A percentile compares a stretch with the other conserved stretches of the same genome.
phyloP scores from a whole-genome alignment of 1,139 yeast genomes.

The Kluyveromyces sp. region DNA sequence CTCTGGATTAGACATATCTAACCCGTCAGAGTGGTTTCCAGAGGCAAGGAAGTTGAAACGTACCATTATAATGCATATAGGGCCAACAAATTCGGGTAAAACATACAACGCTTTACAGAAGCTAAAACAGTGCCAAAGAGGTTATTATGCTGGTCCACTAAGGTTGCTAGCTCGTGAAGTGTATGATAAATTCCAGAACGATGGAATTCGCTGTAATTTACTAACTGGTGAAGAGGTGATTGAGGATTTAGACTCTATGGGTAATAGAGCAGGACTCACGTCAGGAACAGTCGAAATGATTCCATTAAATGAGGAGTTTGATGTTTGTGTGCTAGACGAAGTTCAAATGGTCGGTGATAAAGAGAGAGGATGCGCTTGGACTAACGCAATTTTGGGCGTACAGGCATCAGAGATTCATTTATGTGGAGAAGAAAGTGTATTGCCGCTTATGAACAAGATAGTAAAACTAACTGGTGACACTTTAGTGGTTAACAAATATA shows the following conservation, averaged over 20 bases:
- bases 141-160: constrained; percentile 92
- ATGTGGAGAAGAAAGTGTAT: constrained; percentile 88
- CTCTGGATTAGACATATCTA: constrained; percentile 40
- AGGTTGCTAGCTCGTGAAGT: constrained; percentile 86
- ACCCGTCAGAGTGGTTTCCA: constrained; percentile 87
- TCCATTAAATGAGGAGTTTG: constrained; percentile 57
- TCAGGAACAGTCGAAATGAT: constrained; percentile 96
- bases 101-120: constrained; percentile 75
- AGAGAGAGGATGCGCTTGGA: constrained; percentile 90
- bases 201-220: constrained; percentile 67
- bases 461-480: constrained; percentile 72
- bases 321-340: constrained; percentile 88
- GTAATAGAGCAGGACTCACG: constrained; percentile 63
- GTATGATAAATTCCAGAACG: constrained; percentile 65
- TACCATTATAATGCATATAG: constrained; percentile 80
- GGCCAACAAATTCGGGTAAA: constrained; percentile 97
- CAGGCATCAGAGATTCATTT: constrained; percentile 79
- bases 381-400: constrained; percentile 81
- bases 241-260: constrained; percentile 58
- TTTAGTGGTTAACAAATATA: constrained; percentile 56
- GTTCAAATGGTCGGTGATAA: constrained; percentile 88
- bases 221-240: constrained; percentile 92
- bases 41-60: constrained; percentile 75
- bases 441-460: constrained; percentile 52
- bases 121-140: constrained; percentile 61